phyloP scores from a whole-genome alignment of 176 grass and related monocot species.

The Calamus simplicifolius region DNA sequence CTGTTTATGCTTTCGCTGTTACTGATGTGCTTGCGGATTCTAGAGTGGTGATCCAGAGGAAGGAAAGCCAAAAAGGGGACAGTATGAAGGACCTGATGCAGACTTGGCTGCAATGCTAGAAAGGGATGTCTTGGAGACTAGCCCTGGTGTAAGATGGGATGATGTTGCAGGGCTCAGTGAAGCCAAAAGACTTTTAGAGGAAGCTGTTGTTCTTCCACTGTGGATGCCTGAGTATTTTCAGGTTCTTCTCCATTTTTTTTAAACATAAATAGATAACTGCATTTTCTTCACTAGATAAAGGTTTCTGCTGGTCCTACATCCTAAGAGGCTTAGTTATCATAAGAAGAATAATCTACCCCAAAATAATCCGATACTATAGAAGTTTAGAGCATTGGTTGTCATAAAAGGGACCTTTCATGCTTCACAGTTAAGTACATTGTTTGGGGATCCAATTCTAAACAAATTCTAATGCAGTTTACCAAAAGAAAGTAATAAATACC shows the following conservation, averaged over 20 bases:
- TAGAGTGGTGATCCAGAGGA: slow-evolving; percentile 81
- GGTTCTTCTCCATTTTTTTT: slow-evolving; percentile 18
- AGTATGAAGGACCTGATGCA: slow-evolving; percentile 85
- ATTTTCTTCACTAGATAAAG: too few species aligned
- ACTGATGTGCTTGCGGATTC: slow-evolving; percentile 9
- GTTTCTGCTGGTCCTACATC: too few species aligned
- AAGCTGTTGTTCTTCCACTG: slow-evolving; percentile 88
- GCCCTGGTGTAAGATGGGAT: slow-evolving; percentile 94
- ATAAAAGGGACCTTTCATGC: too few species aligned
- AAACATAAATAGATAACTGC: too few species aligned
- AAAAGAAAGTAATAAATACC: too few species aligned
- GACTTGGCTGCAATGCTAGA: slow-evolving; percentile 98
- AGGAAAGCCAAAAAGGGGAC: slow-evolving; percentile 60
- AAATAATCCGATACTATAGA: too few species aligned
- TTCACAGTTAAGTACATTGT: too few species aligned
- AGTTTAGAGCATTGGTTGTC: too few species aligned
- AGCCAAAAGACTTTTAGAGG: slow-evolving; percentile 90
- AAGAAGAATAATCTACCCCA: too few species aligned
- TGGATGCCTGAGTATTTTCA: slow-evolving; percentile 98
- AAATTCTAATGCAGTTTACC: too few species aligned
- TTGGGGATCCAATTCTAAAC: too few species aligned
- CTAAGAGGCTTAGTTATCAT: too few species aligned
- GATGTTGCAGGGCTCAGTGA: slow-evolving; percentile 90
- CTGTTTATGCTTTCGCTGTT: neutral
- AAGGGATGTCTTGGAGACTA: slow-evolving; percentile 96